Percentiles rank a stretch among this genome's conserved stretches.
phyloP scores from a whole-genome alignment of 805 yeast genomes.

The Clavispora asparagi region DNA sequence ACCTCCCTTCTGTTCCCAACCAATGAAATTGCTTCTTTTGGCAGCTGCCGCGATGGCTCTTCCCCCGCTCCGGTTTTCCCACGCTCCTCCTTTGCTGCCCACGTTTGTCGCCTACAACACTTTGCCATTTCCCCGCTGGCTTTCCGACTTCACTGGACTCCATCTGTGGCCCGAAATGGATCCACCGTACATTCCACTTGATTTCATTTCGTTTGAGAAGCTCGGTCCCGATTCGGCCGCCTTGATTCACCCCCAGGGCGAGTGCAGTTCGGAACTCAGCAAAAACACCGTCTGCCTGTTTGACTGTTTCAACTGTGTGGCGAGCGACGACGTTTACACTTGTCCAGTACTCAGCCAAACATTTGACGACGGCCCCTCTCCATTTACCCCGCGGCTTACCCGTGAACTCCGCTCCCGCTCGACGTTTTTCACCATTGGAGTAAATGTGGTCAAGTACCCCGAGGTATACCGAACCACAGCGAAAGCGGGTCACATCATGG shows the following conservation, averaged over 20 bases:
- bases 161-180: slow-evolving; percentile 77
- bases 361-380: slow-evolving; percentile 93
- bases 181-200: slow-evolving; percentile 85
- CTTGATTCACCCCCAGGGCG: slow-evolving; percentile 47
- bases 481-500: slow-evolving; percentile 69
- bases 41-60: not conserved
- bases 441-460: slow-evolving; percentile 73
- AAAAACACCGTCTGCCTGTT: slow-evolving; percentile 59
- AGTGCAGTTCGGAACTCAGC: slow-evolving; percentile 48
- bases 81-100: slow-evolving; percentile 7
- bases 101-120: not conserved
- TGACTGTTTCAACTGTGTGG: slow-evolving; percentile 78
- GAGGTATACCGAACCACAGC: slow-evolving; percentile 57
- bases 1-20: not conserved
- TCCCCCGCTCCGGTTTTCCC: not conserved
- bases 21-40: not conserved
- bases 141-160: slow-evolving; percentile 67
- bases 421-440: slow-evolving; percentile 84
- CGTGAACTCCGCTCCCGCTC: slow-evolving; percentile 45
- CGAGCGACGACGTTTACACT: slow-evolving; percentile 68
- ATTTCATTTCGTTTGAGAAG: slow-evolving; percentile 52
- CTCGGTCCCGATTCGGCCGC: slow-evolving; percentile 42
- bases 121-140: slow-evolving; percentile 74
- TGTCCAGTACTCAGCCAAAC: slow-evolving; percentile 78
- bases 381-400: slow-evolving; percentile 58